These are phyloP conservation scores for Eucalyptus brandiana DNA, from an alignment of 345 rosid genomes.

Conservation along the genomic window DNA sequence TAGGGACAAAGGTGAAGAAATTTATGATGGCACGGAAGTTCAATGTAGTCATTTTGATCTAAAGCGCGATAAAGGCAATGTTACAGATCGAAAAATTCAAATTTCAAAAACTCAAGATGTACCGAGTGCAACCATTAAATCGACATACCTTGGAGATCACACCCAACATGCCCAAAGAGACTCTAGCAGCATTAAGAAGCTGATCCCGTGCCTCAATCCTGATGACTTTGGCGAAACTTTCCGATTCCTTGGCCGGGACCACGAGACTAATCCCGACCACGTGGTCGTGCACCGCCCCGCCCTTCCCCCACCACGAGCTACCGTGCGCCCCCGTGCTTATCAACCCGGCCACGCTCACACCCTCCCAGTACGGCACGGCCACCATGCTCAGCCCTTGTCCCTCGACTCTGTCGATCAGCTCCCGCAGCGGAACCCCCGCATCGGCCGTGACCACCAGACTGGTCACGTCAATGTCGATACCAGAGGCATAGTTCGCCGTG, in stretches of 20 bases:
- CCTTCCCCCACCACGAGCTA: constrained; percentile 89
- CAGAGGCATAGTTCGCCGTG: constrained; percentile 33
- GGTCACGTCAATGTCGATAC: constrained; percentile 32
- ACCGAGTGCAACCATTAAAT: not conserved
- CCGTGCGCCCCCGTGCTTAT: constrained; percentile 93
- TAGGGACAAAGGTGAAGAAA: not conserved
- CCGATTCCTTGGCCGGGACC: constrained; percentile 37
- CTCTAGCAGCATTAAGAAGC: constrained; percentile 62
- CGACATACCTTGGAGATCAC: constrained; percentile 74
- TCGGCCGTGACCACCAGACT: constrained; percentile 50
- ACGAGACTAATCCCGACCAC: constrained; percentile 58
- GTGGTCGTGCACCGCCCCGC: constrained; percentile 91
- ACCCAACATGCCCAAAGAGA: constrained; percentile 69
- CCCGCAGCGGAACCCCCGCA: constrained; percentile 55
- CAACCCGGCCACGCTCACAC: constrained; percentile 77
- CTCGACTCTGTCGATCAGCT: constrained; percentile 60
- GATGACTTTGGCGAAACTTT: constrained; percentile 58
- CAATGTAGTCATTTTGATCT: not conserved
- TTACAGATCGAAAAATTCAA: not conserved
- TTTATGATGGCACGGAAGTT: not conserved
- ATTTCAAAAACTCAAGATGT: not conserved
- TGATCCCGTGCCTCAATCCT: constrained; percentile 34
- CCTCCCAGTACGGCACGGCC: constrained; percentile 91
- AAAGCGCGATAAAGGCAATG: not conserved
- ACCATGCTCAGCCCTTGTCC: constrained; percentile 50